A percentile compares a stretch with the other conserved stretches of the same genome.
These are phyloP conservation scores for Xylaria sp. DNA, from an alignment of 2,329 filamentous ascomycete species.

Conservation along the genomic window DNA sequence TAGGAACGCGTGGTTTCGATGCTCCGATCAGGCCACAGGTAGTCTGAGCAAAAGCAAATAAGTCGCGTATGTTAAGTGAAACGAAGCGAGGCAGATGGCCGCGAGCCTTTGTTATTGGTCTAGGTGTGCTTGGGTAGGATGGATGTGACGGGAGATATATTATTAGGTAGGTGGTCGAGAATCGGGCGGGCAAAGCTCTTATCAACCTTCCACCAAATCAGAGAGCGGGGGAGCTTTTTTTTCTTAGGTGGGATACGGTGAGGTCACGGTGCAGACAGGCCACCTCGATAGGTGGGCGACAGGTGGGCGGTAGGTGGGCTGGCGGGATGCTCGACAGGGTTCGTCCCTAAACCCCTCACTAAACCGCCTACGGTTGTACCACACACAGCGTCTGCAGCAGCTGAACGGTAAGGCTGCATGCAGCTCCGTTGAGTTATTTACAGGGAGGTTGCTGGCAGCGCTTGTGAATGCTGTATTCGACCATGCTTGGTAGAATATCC, in stretches of 20 bases:
- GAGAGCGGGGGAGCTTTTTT: neutral
- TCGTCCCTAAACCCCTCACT: neutral
- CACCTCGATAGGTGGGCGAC: neutral
- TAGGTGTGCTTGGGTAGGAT: neutral
- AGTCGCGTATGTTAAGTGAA: neutral
- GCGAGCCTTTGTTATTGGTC: neutral
- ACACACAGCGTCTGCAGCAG: neutral
- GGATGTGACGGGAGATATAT: neutral
- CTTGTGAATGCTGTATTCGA: neutral
- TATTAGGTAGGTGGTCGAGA: too few species aligned
- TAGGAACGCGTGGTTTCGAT: conserved; percentile 20
- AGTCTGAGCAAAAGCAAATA: neutral
- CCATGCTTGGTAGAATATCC: too few species aligned
- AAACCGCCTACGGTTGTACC: neutral
- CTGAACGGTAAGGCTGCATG: neutral
- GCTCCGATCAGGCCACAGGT: conserved; percentile 16
- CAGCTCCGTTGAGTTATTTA: neutral
- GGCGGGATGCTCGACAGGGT: neutral
- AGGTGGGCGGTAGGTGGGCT: too few species aligned
- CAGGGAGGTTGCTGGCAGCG: neutral
- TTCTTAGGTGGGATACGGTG: neutral
- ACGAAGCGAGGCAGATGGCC: neutral
- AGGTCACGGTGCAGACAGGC: neutral
- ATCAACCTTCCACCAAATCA: neutral
- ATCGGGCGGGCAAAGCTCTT: neutral